phyloP scores from a whole-genome alignment of 225 moss, liverwort and hornwort species.

The Climacium dendroides region DNA sequence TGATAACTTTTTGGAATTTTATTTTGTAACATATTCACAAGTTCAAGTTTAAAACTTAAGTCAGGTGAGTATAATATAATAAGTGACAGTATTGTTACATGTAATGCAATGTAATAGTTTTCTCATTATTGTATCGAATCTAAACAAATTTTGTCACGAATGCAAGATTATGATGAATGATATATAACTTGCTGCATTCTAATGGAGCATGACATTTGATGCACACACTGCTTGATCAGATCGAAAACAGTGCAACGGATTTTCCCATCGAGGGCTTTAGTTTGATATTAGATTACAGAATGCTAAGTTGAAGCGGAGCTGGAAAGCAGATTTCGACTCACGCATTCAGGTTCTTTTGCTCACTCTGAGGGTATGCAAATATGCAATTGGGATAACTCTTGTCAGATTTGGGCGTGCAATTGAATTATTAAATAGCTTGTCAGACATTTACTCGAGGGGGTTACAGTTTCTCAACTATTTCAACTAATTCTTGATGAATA shows the following conservation, averaged over 20 bases:
- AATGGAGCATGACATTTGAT: not conserved
- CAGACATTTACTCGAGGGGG: not conserved
- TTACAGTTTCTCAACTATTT: not conserved
- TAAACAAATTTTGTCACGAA: not conserved
- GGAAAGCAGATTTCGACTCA: not conserved
- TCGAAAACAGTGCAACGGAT: not conserved
- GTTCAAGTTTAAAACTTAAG: rapidly evolving
- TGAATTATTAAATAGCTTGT: not conserved
- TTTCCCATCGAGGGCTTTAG: not conserved
- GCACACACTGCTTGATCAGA: not conserved
- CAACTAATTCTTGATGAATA: not conserved
- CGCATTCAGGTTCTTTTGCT: not conserved
- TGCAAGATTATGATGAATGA: no score
- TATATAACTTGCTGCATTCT: not conserved
- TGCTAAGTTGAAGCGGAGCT: not conserved
- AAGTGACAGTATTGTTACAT: no score
- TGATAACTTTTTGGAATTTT: rapidly evolving
- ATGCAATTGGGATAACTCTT: not conserved
- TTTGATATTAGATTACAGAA: not conserved
- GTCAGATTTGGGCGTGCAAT: not conserved
- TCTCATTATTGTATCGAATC: no score
- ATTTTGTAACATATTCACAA: not conserved
- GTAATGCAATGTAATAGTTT: no score
- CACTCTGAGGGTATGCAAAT: not conserved
- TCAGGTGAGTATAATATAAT: rapidly evolving